Conservation (phyloP, 202 grass and related monocot species). For the Musa balbisiana region DNA sequence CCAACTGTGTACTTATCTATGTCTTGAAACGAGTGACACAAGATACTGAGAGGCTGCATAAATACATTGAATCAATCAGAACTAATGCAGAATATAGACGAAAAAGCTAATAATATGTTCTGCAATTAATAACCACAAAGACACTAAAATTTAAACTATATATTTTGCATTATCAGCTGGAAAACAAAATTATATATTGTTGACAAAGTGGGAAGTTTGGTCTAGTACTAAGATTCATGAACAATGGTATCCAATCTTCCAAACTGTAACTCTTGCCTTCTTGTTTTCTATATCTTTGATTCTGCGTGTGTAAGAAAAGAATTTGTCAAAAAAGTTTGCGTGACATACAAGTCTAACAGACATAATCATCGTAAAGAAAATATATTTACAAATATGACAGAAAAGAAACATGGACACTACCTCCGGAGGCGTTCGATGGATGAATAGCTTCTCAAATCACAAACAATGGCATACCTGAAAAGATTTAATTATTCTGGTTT, state of each 20-base stretch:
- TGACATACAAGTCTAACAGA: neutral
- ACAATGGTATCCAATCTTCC: slow-evolving; percentile 16
- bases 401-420: slow-evolving; percentile 28
- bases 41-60: slow-evolving; percentile 71
- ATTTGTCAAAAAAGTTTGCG: slow-evolving; percentile 10
- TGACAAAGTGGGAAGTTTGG: neutral
- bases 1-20: slow-evolving; percentile 89
- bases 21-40: slow-evolving; percentile 60
- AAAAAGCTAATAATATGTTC: neutral
- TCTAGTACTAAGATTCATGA: neutral
- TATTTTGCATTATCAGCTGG: neutral
- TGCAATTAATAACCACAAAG: neutral
- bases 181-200: neutral
- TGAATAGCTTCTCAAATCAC: slow-evolving; percentile 69
- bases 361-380: neutral
- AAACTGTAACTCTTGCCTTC: slow-evolving; percentile 48
- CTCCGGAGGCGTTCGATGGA: slow-evolving; percentile 77
- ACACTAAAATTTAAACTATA: neutral
- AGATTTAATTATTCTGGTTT: slow-evolving; percentile 18
- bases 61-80: slow-evolving; percentile 25
- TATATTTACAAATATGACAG: neutral
- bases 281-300: slow-evolving; percentile 76
- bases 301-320: slow-evolving; percentile 40
- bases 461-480: slow-evolving; percentile 72
- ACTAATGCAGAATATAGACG: neutral